Evolutionary conservation across 768 basidiomycete species (phyloP), one percentile per base, ranked within the genome.

Genomic region (Psilocybe subaeruginosa): DNA sequence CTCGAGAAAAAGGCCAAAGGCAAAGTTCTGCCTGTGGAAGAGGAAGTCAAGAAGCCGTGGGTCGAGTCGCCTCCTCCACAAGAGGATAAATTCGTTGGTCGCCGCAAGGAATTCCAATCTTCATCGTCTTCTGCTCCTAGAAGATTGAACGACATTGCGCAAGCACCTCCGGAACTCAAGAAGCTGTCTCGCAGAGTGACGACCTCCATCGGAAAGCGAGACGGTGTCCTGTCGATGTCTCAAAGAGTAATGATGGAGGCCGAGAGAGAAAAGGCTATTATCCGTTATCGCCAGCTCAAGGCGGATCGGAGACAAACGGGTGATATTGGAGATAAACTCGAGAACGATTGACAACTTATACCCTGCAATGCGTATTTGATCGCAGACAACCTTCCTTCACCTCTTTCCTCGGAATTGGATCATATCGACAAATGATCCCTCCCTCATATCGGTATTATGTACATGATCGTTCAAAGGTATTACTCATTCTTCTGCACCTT

Each of bases 171-270:
- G 1, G 80, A 82, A 43, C 70, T 92, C 37, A 85, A 78, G 62
- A 82, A 78, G 61, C 74, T 85, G 5, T 84, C 86, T 19, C 82
- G 86, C 19, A 80, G 83, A 30, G 81, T 74, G 11, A 66, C 61
- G 0, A 47, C 63, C 3, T 61, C 62, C 9, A 63, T 66, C 35
- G 68, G 67, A 43, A 63, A 67, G 48, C 63, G 64, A 31, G 68
- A 82, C 8, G 81, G 80, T 2, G 80, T 90, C 7, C 65, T 93
- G 31, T 89, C 88, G 30, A 87, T 92, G 83, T 86, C 88, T 12
- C 90, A 92, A 76, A 87, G 85, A 70, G 79, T 80, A 5, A 86
- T 91, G 86, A 86, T 94, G 84, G 90, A 90, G 67, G 78, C 79
- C 55, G 91, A 93, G 72, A 80, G 92, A 63, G 87, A 90, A 66